These are phyloP conservation scores for Populus hybrid DNA, from an alignment of 441 rosid genomes.

Conservation along the genomic window DNA sequence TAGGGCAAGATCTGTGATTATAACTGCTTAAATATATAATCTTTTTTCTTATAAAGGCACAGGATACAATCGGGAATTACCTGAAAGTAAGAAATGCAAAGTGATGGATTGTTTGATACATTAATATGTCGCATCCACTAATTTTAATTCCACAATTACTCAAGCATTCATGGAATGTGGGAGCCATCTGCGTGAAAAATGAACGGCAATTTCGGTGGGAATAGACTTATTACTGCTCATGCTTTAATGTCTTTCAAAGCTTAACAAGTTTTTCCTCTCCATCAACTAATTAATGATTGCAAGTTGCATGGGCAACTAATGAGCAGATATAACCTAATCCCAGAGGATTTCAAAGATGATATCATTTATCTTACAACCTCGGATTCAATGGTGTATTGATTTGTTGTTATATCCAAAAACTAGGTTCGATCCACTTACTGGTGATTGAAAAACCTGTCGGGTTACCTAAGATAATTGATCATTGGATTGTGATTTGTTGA, in stretches of 20 bases:
- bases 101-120: too few relatives aligned
- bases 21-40: too few relatives aligned
- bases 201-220: background rate
- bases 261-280: too few relatives aligned
- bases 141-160: background rate
- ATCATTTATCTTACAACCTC: background rate
- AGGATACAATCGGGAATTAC: too few relatives aligned
- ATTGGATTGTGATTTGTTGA: background rate
- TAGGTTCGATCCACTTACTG: background rate
- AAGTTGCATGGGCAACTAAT: too few relatives aligned
- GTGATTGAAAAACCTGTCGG: slow-evolving; percentile 6
- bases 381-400: background rate
- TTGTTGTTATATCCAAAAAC: background rate
- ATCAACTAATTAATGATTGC: too few relatives aligned
- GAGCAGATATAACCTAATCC: too few relatives aligned
- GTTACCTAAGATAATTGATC: background rate
- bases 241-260: too few relatives aligned
- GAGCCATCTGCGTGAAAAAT: background rate
- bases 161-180: background rate
- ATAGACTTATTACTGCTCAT: background rate
- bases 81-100: too few relatives aligned
- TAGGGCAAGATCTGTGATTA: too few relatives aligned
- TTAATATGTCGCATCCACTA: too few relatives aligned
- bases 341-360: background rate
- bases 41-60: too few relatives aligned